Evolutionary conservation across 768 basidiomycete species (phyloP).

Genomic region (Leucocoprinus leucothites): DNA sequence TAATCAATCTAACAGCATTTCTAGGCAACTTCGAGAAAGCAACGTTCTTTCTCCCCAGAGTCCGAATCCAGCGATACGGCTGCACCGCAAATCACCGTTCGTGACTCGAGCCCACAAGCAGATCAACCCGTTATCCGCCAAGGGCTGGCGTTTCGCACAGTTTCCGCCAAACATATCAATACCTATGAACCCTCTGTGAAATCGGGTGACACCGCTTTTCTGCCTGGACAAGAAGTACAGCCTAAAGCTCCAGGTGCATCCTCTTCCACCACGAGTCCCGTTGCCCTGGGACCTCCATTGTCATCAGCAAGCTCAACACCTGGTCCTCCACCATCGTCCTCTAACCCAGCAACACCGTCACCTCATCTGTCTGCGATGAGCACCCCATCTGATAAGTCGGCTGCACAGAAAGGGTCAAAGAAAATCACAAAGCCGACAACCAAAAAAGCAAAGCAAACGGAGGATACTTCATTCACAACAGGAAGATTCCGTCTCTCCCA

Average conservation of each 20-base stretch:
- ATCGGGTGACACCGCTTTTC: slow-evolving; percentile 31
- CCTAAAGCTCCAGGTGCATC: slow-evolving; percentile 15
- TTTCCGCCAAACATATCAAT: slow-evolving; percentile 24
- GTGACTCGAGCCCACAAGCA: slow-evolving; percentile 46
- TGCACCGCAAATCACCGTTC: slow-evolving; percentile 35
- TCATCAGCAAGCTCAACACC: slow-evolving; percentile 8
- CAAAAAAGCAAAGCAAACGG: slow-evolving; percentile 9
- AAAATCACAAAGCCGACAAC: slow-evolving; percentile 18
- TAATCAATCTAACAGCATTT: slow-evolving; percentile 4
- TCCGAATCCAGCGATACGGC: slow-evolving; percentile 37
- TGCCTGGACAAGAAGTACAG: slow-evolving; percentile 51
- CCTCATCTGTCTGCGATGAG: slow-evolving; percentile 12
- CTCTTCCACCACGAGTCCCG: slow-evolving; percentile 15
- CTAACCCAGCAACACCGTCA: slow-evolving; percentile 9
- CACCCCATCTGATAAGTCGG: slow-evolving; percentile 8
- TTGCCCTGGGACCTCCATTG: slow-evolving; percentile 1
- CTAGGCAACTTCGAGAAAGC: slow-evolving; percentile 36
- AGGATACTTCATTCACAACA: slow-evolving; percentile 10
- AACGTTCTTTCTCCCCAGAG: slow-evolving; percentile 45
- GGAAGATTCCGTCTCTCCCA: slow-evolving; percentile 46
- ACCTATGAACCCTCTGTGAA: slow-evolving; percentile 40
- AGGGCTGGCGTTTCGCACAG: slow-evolving; percentile 47
- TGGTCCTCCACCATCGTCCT: slow-evolving; percentile 8
- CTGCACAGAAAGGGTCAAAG: slow-evolving; percentile 14
- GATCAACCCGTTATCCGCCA: slow-evolving; percentile 55